A percentile compares a stretch with the other conserved stretches of the same genome.
Evolutionary conservation across 73 alveolate species (phyloP).

Genomic region (Tetrahymena elliotti): DNA sequence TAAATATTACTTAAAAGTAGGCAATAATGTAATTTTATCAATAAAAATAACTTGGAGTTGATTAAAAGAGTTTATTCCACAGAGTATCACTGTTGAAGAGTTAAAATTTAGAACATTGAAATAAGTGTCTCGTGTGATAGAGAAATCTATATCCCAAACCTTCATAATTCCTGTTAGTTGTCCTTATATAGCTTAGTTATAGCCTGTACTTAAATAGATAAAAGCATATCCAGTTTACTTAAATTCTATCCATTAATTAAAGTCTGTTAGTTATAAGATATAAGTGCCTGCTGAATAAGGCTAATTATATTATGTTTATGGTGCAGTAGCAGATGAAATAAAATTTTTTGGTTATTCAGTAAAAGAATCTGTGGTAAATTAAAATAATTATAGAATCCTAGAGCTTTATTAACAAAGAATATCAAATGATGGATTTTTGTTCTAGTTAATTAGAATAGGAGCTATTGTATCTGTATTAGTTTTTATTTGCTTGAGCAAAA

Average conservation of each 20-base stretch:
- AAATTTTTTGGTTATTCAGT: background rate
- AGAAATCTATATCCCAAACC: background rate
- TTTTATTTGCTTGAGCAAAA: too few species aligned
- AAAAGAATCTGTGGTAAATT: background rate
- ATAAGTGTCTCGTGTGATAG: background rate
- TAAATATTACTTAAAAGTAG: background rate
- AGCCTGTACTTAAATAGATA: background rate
- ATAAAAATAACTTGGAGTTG: background rate
- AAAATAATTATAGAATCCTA: too few species aligned
- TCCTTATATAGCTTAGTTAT: background rate
- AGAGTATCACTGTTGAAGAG: background rate
- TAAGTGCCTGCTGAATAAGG: background rate
- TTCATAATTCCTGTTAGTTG: background rate
- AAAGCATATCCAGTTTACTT: background rate
- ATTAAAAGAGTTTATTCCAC: background rate
- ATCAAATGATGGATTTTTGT: background rate
- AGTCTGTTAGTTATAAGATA: background rate
- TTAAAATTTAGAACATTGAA: background rate
- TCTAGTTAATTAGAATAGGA: background rate
- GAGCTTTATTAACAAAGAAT: background rate
- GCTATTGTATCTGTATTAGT: background rate
- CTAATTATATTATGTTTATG: background rate
- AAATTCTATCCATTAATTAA: background rate
- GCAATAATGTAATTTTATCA: background rate
- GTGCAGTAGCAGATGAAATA: background rate